Base-by-base conservation (phyloP, 768 basidiomycete species). In the Cyathus striatus region DNA sequence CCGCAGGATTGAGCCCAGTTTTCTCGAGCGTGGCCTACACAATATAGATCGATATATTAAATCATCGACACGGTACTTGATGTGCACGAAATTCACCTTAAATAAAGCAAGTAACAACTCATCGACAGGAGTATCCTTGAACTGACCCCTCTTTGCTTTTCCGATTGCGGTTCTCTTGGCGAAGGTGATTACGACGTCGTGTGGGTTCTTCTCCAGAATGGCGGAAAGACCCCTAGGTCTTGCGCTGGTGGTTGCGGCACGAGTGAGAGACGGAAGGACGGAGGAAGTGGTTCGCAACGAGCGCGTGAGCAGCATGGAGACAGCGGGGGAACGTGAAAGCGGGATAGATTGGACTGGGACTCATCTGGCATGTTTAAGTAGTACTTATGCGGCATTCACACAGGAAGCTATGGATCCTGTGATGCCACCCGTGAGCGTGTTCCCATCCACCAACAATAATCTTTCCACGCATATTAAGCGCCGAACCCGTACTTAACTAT, bases 91-190 rank as follows among this genome's bases (percentile, higher is more conserved):
- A 44, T 60, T 47, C 48, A 83, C 91, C 69, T 83, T 86, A 69
- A 96, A 83, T 30, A 96, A 70, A 20, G 84, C 83, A 46, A 77
- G 72, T 49, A 97, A 72, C 43, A 98, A 72, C 57, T 94, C 90
- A 51, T 96, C 95, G 12, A 93, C 87, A 3, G 84, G 78, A 1
- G 77, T 70, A 55, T 96, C 90, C 60, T 92, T 95, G 57, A 94
- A 74, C 44, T 92, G 92, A 18, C 95, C 95, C 61, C 95, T 97
- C 73, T 80, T 90, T 25, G 86, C 84, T 55, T 72, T 80, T 20
- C 90, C 89, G 49, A 91, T 73, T n/a, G 90, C 81, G n/a, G 90
- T 93, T 39, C 93, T 80, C 59, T 86, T 85, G 10, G 89, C 90
- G 52, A 88, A 89, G 2, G 88, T 90, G 46, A 96, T 83, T 48